Base-by-base conservation (phyloP, 1,139 yeast genomes). In the Scheffersomyces titani region DNA sequence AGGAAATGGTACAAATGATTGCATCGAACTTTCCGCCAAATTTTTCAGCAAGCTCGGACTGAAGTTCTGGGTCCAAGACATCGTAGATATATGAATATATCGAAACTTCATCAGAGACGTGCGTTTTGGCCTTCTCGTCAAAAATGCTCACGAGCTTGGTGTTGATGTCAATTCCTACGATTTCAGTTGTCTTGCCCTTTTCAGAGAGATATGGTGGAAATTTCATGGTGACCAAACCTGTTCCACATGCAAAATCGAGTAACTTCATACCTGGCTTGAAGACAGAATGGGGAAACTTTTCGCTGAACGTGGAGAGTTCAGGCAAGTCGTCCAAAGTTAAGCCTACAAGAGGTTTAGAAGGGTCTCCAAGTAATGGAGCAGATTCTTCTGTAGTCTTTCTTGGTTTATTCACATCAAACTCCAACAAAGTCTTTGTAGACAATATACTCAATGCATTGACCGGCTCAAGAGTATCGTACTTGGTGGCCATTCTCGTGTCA, bases 191-290 rank as follows among this genome's bases (percentile, higher is more conserved):
- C 6, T 54, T 52, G 9, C 59, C 57, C 3, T 63, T 61, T 5
- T 55, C 57, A 13, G 20, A 6, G 22, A 77, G 60, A 56, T 70
- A 73, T 1, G 78, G 77, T 2, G 66, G 68, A 22, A 78, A 57
- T 21, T 65, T 65, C 56, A 68, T 63, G 1, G 77, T 70, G 18
- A 77, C 69, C 19, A 76, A 56, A 0, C 83, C 84, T 0, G 82
- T 73, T 1, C 84, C 83, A 61, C 83, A 79, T 1, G 82, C 83
- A 63, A 80, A 79, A 62, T 80, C 83, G 57, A 80, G 57, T 24
- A 73, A 49, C 46, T 63, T 67, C 57, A 66, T 65, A 1, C 75
- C 77, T 2, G 72, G 71, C 51, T 63, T 68, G 62, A 71, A 62
- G 19, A 67, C 53, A n/a, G 66, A 52, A 19, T 59, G 49, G 3